Evolutionary conservation across 2,329 filamentous ascomycete species (phyloP).

Genomic region (Paradendryphiella salina): DNA sequence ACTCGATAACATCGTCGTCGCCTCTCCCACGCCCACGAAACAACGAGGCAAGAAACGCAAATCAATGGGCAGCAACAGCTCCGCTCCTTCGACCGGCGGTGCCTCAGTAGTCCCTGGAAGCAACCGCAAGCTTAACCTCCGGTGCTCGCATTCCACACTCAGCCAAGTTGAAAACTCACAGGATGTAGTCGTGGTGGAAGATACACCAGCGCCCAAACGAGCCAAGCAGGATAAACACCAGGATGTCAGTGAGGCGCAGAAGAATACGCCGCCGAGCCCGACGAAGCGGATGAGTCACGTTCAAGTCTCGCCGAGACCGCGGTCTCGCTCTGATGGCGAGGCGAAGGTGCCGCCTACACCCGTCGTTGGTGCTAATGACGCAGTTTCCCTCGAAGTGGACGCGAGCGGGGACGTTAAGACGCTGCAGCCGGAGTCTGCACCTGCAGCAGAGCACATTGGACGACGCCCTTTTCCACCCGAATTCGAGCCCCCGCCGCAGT

Average conservation of each 20-base stretch:
- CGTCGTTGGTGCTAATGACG: not conserved
- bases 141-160: constrained; percentile 36
- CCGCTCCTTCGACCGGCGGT: not conserved
- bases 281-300: constrained; percentile 34
- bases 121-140: constrained; percentile 28
- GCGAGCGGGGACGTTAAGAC: no score
- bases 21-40: constrained; percentile 15
- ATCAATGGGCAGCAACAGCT: constrained; percentile 14
- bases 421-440: no score
- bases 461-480: constrained; percentile 6
- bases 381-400: no score
- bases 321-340: not conserved
- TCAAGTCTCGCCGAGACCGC: constrained; percentile 27
- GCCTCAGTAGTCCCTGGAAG: constrained; percentile 20
- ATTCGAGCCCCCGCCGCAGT: not conserved
- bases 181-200: constrained; percentile 26
- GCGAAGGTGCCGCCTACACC: not conserved
- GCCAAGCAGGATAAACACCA: constrained; percentile 25
- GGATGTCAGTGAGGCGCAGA: constrained; percentile 39
- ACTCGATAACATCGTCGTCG: constrained; percentile 49
- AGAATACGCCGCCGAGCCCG: constrained; percentile 10
- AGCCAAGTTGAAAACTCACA: constrained; percentile 35
- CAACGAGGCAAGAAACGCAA: constrained; percentile 26
- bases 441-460: constrained; percentile 15
- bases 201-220: constrained; percentile 39